These are phyloP conservation scores for Corylus americana DNA, from an alignment of 306 rosid genomes.

Conservation along the genomic window DNA sequence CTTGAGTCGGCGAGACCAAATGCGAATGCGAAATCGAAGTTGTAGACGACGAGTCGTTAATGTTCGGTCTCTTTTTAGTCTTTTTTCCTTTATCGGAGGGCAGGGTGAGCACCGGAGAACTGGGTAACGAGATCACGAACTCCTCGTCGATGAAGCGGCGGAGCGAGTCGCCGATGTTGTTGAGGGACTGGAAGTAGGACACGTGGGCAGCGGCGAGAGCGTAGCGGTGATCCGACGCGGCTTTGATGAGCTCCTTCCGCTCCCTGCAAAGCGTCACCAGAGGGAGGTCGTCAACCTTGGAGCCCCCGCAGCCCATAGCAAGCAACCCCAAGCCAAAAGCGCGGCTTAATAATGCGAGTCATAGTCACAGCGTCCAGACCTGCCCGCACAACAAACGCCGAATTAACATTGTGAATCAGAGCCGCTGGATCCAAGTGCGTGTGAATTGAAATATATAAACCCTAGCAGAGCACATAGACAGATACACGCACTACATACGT, in stretches of 20 bases:
- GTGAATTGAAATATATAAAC: slow-evolving; percentile 10
- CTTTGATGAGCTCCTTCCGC: slow-evolving; percentile 60
- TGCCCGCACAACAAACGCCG: slow-evolving; percentile 37
- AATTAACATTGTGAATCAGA: slow-evolving; percentile 33
- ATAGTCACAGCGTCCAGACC: slow-evolving; percentile 39
- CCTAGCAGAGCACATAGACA: not conserved
- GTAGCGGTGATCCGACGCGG: slow-evolving; percentile 79
- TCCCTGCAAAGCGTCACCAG: slow-evolving; percentile 79
- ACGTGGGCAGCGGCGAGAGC: slow-evolving; percentile 93
- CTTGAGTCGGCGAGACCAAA: slow-evolving; percentile 24
- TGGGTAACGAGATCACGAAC: slow-evolving; percentile 46
- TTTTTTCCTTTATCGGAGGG: slow-evolving; percentile 61
- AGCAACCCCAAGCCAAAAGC: not conserved
- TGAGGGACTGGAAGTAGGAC: slow-evolving; percentile 74
- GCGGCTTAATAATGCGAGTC: not conserved
- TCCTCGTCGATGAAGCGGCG: slow-evolving; percentile 80
- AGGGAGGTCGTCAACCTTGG: slow-evolving; percentile 84
- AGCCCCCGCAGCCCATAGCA: slow-evolving; percentile 88
- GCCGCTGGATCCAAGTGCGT: slow-evolving; percentile 29
- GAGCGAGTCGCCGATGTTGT: slow-evolving; percentile 72
- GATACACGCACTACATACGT: slow-evolving; percentile 8
- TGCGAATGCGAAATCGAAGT: slow-evolving; percentile 52
- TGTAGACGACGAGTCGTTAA: slow-evolving; percentile 44
- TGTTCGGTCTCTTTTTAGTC: slow-evolving; percentile 12
- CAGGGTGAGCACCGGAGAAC: slow-evolving; percentile 84